Base-by-base conservation (phyloP, 2,329 filamentous ascomycete species). In the Penicillium corylophilum region DNA sequence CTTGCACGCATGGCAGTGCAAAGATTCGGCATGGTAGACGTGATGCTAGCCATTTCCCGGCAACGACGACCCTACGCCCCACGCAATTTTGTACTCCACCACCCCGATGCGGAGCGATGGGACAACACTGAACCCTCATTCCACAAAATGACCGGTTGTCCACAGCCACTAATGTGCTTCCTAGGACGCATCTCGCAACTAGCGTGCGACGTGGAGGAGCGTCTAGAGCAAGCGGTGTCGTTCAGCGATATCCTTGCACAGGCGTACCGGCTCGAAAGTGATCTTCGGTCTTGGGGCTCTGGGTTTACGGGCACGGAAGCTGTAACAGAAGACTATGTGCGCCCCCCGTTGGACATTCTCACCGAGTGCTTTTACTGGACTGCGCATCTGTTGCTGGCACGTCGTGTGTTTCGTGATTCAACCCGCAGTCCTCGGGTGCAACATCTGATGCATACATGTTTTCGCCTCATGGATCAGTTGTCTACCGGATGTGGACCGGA, bases 321-420 rank as follows among this genome's bases (percentile, higher is more conserved):
- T 28, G 12, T 36, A 1, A 35, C 48, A 2, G 28, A 28, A 16
- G 41, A 13, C 12, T n/a, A 13, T 9, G 44, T 42, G 2, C 59
- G 57, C 5, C 28, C 48, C 9, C 57, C 54, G 2, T 26, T 63
- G 9, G 61, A 62, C n/a, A 62, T 62, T n/a, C 54, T 63, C 3
- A 61, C 55, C 4, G 57, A 62, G 20, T 62, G 61, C 29, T 61
- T 61, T 33, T 62, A 61, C 45, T 62, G 59, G 59, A 63, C 56
- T 2, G 54, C 59, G 2, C 61, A 63, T 55, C 53, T 63, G 2
- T 36, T 63, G 13, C 57, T 63, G 18, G 57, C 61, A 9, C 59
- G 59, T 7, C 61, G 59, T 3, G 57, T 61, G 2, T 63, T 63
- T 41, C 52, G 51, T 23, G 58, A 63, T 29, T 51, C 51, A 20